A percentile compares a stretch with the other conserved stretches of the same genome.
Conservation (phyloP, 805 yeast genomes). For the Cyberlindnera misumaiensis region DNA sequence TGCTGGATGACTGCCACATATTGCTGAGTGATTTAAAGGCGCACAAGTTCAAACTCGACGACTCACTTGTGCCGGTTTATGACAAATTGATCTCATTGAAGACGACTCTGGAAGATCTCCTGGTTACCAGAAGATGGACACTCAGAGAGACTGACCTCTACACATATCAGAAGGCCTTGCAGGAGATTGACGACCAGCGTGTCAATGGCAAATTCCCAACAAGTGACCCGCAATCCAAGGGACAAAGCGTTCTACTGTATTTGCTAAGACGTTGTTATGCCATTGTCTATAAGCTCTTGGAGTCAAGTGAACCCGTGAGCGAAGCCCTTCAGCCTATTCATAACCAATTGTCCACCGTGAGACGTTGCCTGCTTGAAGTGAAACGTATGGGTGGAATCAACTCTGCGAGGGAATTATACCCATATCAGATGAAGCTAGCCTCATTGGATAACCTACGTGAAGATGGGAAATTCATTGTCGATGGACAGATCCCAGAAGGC, state of each 20-base stretch:
- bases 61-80: conserved; percentile 53
- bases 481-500: conserved; percentile 92
- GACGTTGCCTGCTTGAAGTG: conserved; percentile 83
- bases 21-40: conserved; percentile 61
- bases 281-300: conserved; percentile 79
- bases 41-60: conserved; percentile 35
- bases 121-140: conserved; percentile 96
- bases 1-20: conserved; percentile 78
- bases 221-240: conserved; percentile 31
- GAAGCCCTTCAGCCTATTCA: conserved; percentile 92
- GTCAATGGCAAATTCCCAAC: conserved; percentile 50
- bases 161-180: conserved; percentile 68
- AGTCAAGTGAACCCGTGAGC: conserved; percentile 90
- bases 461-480: conserved; percentile 90
- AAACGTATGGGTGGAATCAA: conserved; percentile 90
- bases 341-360: conserved; percentile 87
- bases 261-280: conserved; percentile 88
- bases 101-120: conserved; percentile 68
- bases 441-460: conserved; percentile 78
- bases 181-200: conserved; percentile 67
- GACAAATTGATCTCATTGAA: conserved; percentile 58
- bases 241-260: conserved; percentile 62
- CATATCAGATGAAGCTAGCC: conserved; percentile 91
- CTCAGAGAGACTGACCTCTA: conserved; percentile 92
- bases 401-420: conserved; percentile 84